Evolutionary conservation across 768 basidiomycete species (phyloP), one percentile per base, ranked within the genome.

Genomic region (Tephrocybe sp.): DNA sequence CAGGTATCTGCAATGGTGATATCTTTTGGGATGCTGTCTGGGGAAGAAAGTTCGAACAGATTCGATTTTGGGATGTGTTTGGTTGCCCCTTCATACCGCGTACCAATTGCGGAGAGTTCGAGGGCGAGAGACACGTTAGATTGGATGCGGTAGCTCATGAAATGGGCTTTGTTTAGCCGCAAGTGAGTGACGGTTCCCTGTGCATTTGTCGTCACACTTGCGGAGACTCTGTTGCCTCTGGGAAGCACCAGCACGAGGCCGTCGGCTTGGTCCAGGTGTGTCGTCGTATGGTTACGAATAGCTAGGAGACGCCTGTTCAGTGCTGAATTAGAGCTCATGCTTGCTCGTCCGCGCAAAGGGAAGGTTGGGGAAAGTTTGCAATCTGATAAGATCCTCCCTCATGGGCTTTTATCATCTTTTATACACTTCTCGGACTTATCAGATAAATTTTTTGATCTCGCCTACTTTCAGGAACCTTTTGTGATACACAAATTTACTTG

Each of bases 1-100:
- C 78, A 80, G 21, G 68, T 46, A 48, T 77, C 68, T 9, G 62
- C 50, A 21, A 72, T 46, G 12, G 63, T 38, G 30, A 68, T 45
- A 21, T 48, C 56, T 10, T 57, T 58, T 23, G 55, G 24, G 32
- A 69, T 36, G 17, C 45, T 45, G 14, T 56, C 40, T 8, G 65
- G 58, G 1, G 60, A 51, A 32, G 46, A 57, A 18, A 71, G 30
- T n/a, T 60, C 58, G 18, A 67, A 36, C 15, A 67, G 50, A 20
- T 51, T 58, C 43, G 66, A 62, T 56, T 58, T 63, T 3, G 67
- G 69, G 36, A 69, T 51, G 51, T 69, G 68, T 5, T 54, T 50
- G 9, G 69, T 63, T 4, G 50, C 56, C 0, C 60, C 64, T 51
- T 71, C 61, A 48, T 60, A 68, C 4, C 55, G 59, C 20, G 67